These are phyloP conservation scores for Colletotrichum spinosum DNA, from an alignment of 2,329 filamentous ascomycete genomes.

Conservation along the genomic window DNA sequence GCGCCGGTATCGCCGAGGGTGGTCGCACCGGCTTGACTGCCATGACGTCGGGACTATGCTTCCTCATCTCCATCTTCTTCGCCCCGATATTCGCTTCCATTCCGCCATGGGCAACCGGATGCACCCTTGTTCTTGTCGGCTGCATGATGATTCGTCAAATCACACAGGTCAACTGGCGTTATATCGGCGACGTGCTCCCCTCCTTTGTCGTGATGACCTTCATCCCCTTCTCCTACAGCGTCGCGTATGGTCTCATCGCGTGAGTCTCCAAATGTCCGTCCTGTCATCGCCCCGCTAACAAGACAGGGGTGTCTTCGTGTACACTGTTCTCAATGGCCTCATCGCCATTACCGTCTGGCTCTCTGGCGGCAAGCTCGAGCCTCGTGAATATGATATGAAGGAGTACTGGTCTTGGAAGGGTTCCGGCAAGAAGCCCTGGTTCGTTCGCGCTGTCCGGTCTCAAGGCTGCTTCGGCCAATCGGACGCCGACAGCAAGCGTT, in stretches of 20 bases:
- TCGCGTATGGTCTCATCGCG: slow-evolving; percentile 82
- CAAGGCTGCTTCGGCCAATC: slow-evolving; percentile 41
- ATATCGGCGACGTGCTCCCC: slow-evolving; percentile 80
- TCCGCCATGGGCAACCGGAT: slow-evolving; percentile 82
- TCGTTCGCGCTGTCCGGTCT: slow-evolving; percentile 53
- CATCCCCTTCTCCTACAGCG: slow-evolving; percentile 84
- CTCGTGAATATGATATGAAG: slow-evolving; percentile 65
- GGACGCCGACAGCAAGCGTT: slow-evolving; percentile 41
- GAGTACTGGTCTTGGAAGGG: slow-evolving; percentile 68
- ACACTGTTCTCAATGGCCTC: slow-evolving; percentile 61
- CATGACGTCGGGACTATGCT: slow-evolving; percentile 76
- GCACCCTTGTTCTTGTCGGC: slow-evolving; percentile 78
- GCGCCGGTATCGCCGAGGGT: slow-evolving; percentile 80
- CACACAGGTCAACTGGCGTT: slow-evolving; percentile 80
- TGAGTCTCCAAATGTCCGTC: slow-evolving; percentile 49
- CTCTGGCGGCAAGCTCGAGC: slow-evolving; percentile 57
- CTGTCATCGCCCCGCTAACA: slow-evolving; percentile 13
- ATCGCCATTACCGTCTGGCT: slow-evolving; percentile 58
- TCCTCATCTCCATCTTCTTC: slow-evolving; percentile 79
- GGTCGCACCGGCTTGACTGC: slow-evolving; percentile 79
- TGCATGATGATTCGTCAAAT: slow-evolving; percentile 84
- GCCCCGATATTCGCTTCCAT: slow-evolving; percentile 82
- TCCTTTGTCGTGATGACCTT: slow-evolving; percentile 81
- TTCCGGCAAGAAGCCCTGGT: slow-evolving; percentile 59
- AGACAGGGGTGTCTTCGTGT: slow-evolving; percentile 64